Evolutionary conservation across 2,329 filamentous ascomycete species (phyloP).

Genomic region (Fusarium pseudocircinatum): DNA sequence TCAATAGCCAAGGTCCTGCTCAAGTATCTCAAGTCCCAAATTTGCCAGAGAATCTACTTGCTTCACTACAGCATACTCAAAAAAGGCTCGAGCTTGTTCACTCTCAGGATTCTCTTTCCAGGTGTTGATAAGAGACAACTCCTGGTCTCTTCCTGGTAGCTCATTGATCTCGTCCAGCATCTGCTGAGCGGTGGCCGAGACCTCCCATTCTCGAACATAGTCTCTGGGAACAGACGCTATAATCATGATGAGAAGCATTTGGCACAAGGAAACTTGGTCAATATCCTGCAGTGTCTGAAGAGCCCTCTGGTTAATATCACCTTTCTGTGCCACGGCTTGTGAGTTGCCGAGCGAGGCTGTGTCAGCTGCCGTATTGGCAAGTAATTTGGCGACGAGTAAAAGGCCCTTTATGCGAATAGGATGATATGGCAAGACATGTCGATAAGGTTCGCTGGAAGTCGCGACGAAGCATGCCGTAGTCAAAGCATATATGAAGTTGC

Average conservation of each 20-base stretch:
- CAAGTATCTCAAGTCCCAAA: slow-evolving; percentile 57
- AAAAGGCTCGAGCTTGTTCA: slow-evolving; percentile 56
- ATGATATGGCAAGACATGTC: slow-evolving; percentile 60
- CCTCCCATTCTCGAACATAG: slow-evolving; percentile 58
- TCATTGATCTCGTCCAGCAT: slow-evolving; percentile 61
- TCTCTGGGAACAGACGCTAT: slow-evolving; percentile 53
- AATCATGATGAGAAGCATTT: slow-evolving; percentile 62
- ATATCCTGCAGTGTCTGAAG: slow-evolving; percentile 52
- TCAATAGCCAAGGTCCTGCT: slow-evolving; percentile 49
- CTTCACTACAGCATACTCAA: slow-evolving; percentile 59
- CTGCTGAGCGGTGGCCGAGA: slow-evolving; percentile 54
- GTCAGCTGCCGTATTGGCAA: slow-evolving; percentile 59
- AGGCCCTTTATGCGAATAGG: slow-evolving; percentile 61
- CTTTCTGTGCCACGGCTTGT: slow-evolving; percentile 38
- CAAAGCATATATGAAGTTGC: slow-evolving; percentile 56
- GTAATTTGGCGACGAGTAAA: slow-evolving; percentile 61
- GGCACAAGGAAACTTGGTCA: slow-evolving; percentile 64
- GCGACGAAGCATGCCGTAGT: slow-evolving; percentile 59
- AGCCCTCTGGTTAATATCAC: slow-evolving; percentile 36
- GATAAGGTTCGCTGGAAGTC: slow-evolving; percentile 60
- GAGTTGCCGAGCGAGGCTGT: slow-evolving; percentile 44
- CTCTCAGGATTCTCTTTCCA: slow-evolving; percentile 56
- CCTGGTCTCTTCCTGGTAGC: slow-evolving; percentile 56
- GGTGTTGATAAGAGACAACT: slow-evolving; percentile 54
- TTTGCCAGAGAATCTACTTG: slow-evolving; percentile 58